Conservation (phyloP, 1,139 yeast species). For the Eremothecium coryli region DNA sequence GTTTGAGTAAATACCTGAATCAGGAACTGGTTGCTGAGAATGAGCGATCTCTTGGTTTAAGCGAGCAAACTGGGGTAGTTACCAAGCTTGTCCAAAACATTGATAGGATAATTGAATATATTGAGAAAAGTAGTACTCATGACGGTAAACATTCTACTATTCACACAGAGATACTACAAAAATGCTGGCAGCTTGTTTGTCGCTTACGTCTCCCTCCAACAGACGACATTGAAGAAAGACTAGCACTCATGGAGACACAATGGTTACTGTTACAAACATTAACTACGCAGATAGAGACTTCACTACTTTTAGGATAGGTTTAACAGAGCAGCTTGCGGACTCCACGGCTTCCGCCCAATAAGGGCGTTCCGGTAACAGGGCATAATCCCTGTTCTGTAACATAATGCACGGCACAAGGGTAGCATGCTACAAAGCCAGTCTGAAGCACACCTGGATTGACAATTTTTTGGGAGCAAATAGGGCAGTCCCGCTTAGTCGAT, state of each 20-base stretch:
- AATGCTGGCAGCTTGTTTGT: constrained; percentile 18
- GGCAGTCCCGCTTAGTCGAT: constrained; percentile 38
- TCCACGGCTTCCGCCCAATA: constrained; percentile 49
- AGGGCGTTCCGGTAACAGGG: constrained; percentile 68
- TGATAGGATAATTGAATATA: constrained; percentile 16
- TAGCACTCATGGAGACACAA: constrained; percentile 23
- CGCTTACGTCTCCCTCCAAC: constrained; percentile 17
- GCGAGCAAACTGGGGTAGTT: constrained; percentile 11
- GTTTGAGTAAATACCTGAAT: not conserved
- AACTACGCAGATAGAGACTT: constrained; percentile 8
- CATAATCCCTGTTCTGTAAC: constrained; percentile 56
- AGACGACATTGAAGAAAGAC: constrained; percentile 20
- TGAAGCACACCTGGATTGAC: constrained; percentile 81
- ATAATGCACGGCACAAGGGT: constrained; percentile 69
- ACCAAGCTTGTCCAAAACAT: constrained; percentile 14
- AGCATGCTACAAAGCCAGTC: constrained; percentile 86
- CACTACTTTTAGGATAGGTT: constrained; percentile 1
- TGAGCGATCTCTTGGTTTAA: constrained; percentile 2
- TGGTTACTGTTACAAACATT: constrained; percentile 21
- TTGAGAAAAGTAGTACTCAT: constrained; percentile 9
- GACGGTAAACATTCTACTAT: constrained; percentile 6
- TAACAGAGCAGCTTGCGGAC: constrained; percentile 7
- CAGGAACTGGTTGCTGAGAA: constrained; percentile 1
- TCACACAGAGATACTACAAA: constrained; percentile 16
- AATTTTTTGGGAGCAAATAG: constrained; percentile 58